These are phyloP conservation scores for Oidiodendron maius DNA, from an alignment of 495 filamentous ascomycete species.

Conservation along the genomic window DNA sequence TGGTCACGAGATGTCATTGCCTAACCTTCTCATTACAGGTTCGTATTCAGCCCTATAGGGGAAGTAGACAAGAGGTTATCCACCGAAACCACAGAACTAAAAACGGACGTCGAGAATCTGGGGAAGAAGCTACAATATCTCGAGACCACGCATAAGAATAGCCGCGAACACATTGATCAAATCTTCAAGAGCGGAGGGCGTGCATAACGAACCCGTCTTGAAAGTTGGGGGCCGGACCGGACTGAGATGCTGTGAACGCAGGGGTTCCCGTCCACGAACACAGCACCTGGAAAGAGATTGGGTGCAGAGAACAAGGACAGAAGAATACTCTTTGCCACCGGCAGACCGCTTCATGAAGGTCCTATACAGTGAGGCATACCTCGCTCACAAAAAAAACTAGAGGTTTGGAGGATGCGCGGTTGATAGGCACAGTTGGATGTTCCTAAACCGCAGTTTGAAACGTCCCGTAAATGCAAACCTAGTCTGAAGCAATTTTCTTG, in stretches of 20 bases:
- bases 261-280: too few species aligned
- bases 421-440: too few species aligned
- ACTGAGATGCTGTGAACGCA: background rate
- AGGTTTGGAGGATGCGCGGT: too few species aligned
- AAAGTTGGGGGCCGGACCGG: background rate
- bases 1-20: slow-evolving; percentile 10
- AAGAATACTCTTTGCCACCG: too few species aligned
- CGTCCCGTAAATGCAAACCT: too few species aligned
- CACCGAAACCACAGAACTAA: slow-evolving; percentile 67
- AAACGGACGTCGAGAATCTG: slow-evolving; percentile 68
- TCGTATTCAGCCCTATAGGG: slow-evolving; percentile 68
- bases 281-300: too few species aligned
- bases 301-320: too few species aligned
- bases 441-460: too few species aligned
- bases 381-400: too few species aligned
- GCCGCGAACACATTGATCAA: slow-evolving; percentile 79
- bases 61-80: slow-evolving; percentile 71
- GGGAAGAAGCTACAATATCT: slow-evolving; percentile 91
- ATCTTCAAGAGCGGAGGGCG: slow-evolving; percentile 52
- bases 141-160: slow-evolving; percentile 92
- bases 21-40: slow-evolving; percentile 50
- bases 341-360: too few species aligned
- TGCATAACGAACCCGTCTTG: slow-evolving; percentile 7
- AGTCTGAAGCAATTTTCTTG: too few species aligned
- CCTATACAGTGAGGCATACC: too few species aligned